These are phyloP conservation scores for Musa itinerans DNA, from an alignment of 176 grass and related monocot genomes.

Conservation along the genomic window DNA sequence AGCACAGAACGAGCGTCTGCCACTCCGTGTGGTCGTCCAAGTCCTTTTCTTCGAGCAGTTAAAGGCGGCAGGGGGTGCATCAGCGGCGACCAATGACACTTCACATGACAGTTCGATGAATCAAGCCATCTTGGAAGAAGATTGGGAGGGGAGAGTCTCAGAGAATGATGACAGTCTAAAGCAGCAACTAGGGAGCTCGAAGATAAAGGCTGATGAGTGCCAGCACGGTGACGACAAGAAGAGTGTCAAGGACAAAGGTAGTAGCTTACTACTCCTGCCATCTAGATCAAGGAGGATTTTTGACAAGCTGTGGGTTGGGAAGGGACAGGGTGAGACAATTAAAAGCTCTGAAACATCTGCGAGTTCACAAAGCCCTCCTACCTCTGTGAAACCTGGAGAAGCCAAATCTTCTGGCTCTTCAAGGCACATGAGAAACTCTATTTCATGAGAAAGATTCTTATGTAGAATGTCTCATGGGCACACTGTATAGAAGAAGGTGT, in stretches of 20 bases:
- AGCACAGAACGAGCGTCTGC: slow-evolving; percentile 82
- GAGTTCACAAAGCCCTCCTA: slow-evolving; percentile 74
- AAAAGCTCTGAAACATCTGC: slow-evolving; percentile 83
- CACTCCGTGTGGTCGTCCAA: slow-evolving; percentile 82
- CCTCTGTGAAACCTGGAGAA: slow-evolving; percentile 46
- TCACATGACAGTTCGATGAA: slow-evolving; percentile 18
- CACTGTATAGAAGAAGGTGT: slow-evolving; percentile 40
- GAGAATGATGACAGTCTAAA: slow-evolving; percentile 37
- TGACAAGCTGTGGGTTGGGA: slow-evolving; percentile 73
- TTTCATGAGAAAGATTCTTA: slow-evolving; percentile 33
- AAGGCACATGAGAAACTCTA: slow-evolving; percentile 66
- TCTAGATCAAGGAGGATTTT: slow-evolving; percentile 84
- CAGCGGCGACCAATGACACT: neutral
- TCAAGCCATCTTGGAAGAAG: slow-evolving; percentile 20
- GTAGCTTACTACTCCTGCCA: slow-evolving; percentile 45
- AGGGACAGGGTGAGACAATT: slow-evolving; percentile 52
- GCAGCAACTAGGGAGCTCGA: slow-evolving; percentile 38
- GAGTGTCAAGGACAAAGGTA: slow-evolving; percentile 48
- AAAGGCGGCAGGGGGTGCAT: slow-evolving; percentile 14
- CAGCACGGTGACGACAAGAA: slow-evolving; percentile 37
- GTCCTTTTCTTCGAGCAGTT: slow-evolving; percentile 96
- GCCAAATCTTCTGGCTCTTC: slow-evolving; percentile 54
- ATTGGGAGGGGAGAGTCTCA: slow-evolving; percentile 32
- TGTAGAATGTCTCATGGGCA: neutral
- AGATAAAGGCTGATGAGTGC: slow-evolving; percentile 26